Evolutionary conservation across 1,139 yeast genomes (phyloP).

Genomic region (Magnusiomyces tetraspermus): DNA sequence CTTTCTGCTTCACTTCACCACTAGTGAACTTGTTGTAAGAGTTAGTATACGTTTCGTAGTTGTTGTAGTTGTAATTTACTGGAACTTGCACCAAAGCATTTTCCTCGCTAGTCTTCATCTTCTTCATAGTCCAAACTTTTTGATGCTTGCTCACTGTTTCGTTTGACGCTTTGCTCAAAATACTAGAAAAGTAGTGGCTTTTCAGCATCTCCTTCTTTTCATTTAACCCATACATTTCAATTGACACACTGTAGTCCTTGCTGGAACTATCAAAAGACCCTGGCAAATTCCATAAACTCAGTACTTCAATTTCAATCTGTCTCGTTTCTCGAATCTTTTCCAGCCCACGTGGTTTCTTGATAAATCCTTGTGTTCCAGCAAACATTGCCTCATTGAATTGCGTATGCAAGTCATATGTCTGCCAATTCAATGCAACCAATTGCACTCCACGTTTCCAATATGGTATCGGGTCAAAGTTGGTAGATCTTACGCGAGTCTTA

Average conservation of each 20-base stretch:
- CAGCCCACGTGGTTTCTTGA: constrained; percentile 50
- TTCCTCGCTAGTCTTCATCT: not conserved
- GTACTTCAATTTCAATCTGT: not conserved
- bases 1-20: constrained; percentile 37
- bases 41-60: constrained; percentile 77
- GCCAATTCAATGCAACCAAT: constrained; percentile 97
- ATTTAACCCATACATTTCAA: constrained; percentile 1
- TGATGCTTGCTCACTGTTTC: constrained; percentile 1
- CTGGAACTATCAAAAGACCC: not conserved
- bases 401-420: constrained; percentile 42
- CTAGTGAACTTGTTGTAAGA: constrained; percentile 54
- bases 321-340: not conserved
- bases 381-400: constrained; percentile 86
- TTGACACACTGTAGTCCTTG: constrained; percentile 1
- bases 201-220: constrained; percentile 32
- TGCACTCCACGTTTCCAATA: constrained; percentile 86
- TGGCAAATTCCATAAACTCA: not conserved
- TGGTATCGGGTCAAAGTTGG: constrained; percentile 67
- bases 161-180: constrained; percentile 13
- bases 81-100: not conserved
- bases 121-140: not conserved
- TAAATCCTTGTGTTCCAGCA: constrained; percentile 55
- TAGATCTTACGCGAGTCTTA: constrained; percentile 60
- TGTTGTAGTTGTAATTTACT: not conserved
- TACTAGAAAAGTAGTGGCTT: constrained; percentile 40